Base-by-base conservation (phyloP, 1,139 yeast species). In the Scheffersomyces parashehatae region DNA sequence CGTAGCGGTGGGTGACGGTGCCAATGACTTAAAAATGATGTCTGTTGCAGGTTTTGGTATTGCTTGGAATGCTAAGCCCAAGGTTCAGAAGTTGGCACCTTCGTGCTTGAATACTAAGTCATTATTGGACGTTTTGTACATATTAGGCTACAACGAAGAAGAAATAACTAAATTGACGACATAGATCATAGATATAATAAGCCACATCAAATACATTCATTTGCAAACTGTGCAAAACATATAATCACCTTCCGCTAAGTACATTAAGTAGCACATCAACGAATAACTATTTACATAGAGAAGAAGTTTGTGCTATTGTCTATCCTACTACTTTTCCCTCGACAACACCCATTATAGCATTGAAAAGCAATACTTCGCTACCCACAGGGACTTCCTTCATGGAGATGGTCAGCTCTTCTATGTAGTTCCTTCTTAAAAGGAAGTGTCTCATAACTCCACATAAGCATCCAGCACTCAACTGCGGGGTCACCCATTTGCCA, bases 1-100 rank as follows among this genome's bases (percentile, higher is more conserved):
- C 0, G 85, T 88, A 39, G 98, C 98, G 34, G 88, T 95, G 32
- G 99, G 99, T 28, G 99, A 95, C 62, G 99, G 99, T 29, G 96
- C 98, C 24, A 95, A 95, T 58, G 99, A 95, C 65, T 73, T 95
- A 60, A 80, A 81, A 36, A 95, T 95, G 91, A 93, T 95, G 98
- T 79, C 74, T 3, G 81, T 69, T 14, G 97, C 97, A 2, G 98
- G 99, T 0, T 88, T 83, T 62, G 99, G 99, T 14, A 76, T 95
- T 46, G 99, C 99, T 0, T 95, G 97, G 95, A 87, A 90, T 61
- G 99, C 99, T 13, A 95, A 95, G 63, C 97, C 98, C 29, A 82
- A 77, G 50, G 99, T 95, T 3, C 97, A 89, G 62, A 57, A 65
- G 45, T 67, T 70, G 53, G 99, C 99, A 0, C 97, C 97, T 9